Base-by-base conservation (phyloP, 1,139 yeast species). In the Yamadazyma pseudoaaseri region DNA sequence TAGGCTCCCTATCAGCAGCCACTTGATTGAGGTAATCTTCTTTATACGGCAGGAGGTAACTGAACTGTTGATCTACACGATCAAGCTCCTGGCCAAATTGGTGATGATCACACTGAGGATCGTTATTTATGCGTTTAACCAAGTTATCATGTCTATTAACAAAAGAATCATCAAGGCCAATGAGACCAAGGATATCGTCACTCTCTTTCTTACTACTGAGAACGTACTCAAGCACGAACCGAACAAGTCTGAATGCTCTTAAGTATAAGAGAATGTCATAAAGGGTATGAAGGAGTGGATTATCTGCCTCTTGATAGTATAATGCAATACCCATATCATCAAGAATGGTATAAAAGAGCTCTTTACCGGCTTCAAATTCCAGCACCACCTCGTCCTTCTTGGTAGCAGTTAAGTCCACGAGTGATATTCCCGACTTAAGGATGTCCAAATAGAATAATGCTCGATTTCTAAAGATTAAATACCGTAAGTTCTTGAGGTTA, bases 391-490 rank as follows among this genome's bases (percentile, higher is more conserved):
- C 26, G 5, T 16, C 29, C 10, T 14, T 9, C 4, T 14, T 20
- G 20, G 23, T 3, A 3, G 10, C 11, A 15, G 12, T 21, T 2
- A 33, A 3, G 11, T 17, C 15, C 5, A 16, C 10, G 3, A 27
- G 2, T 6, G 31, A 25, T 8, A 24, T 20, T 3, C 24, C 36
- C 6, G 3, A 33, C 34, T 38, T 45, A 33, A 63, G 56, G 34
- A 78, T 76, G 21, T 76, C 73, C 37, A 84, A 70, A 42, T 80
- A 75, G 25, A 86, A 66, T 42, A 86, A 70, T 0, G 96, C 96
- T 38, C 95, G 65, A 52, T 92, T 92, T 44, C 96, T 72, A 54
- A 80, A 81, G 0, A 85, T 84, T 46, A 90, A 65, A 52, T 86
- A 89, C 35, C 95, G 71, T 29, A 92, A 65, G 6, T 81, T 72